phyloP scores from a whole-genome alignment of 768 basidiomycete genomes.

The Cantharellus cinnabarinus region DNA sequence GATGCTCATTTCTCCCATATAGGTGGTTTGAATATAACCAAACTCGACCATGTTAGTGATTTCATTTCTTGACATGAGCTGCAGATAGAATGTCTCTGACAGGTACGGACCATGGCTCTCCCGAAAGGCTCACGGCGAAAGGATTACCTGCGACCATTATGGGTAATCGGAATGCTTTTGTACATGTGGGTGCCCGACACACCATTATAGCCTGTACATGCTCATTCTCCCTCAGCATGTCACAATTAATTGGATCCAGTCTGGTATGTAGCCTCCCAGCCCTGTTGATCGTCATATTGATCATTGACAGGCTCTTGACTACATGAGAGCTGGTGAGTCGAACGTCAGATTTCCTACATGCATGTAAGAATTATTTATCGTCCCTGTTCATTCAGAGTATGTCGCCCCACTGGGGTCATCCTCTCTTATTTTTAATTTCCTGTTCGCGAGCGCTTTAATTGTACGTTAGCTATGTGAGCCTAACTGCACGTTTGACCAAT shows the following conservation, averaged over 20 bases:
- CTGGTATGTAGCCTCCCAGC: slow-evolving; percentile 15
- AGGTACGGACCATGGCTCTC: slow-evolving; percentile 54
- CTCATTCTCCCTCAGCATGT: slow-evolving; percentile 21
- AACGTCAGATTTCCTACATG: background rate
- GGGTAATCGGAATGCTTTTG: slow-evolving; percentile 82
- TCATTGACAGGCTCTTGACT: slow-evolving; percentile 37
- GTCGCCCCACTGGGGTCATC: slow-evolving; percentile 90
- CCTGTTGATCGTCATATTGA: background rate
- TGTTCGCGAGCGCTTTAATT: slow-evolving; percentile 41
- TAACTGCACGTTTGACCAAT: background rate
- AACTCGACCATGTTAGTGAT: slow-evolving; percentile 64
- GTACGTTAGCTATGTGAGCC: slow-evolving; percentile 4
- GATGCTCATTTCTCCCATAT: slow-evolving; percentile 9
- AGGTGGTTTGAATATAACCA: slow-evolving; percentile 77
- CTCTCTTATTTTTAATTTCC: slow-evolving; percentile 87
- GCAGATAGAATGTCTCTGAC: background rate
- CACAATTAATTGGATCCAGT: slow-evolving; percentile 73
- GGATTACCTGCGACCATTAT: slow-evolving; percentile 70
- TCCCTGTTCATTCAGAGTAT: slow-evolving; percentile 38
- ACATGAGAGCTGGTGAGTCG: slow-evolving; percentile 57
- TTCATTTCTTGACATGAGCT: background rate
- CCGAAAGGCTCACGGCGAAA: slow-evolving; percentile 54
- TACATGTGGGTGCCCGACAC: slow-evolving; percentile 46
- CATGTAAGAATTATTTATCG: slow-evolving; percentile 8
- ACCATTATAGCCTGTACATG: slow-evolving; percentile 10